Evolutionary conservation across 2,329 filamentous ascomycete species (phyloP).

Genomic region (Cryphonectria naterciae): DNA sequence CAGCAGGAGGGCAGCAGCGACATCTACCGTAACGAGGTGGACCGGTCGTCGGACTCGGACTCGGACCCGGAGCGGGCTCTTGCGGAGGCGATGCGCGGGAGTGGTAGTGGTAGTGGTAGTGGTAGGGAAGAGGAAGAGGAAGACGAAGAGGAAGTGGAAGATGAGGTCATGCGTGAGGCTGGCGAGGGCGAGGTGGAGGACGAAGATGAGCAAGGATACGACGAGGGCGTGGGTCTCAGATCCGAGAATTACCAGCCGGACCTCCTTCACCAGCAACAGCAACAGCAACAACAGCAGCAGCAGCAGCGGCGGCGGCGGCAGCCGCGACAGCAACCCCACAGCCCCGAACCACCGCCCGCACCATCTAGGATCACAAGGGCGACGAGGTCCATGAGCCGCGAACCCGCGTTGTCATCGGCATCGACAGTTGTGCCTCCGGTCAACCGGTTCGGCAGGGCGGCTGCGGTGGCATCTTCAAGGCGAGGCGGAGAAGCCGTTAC

Average conservation of each 20-base stretch:
- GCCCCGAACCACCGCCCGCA: constrained; percentile 17
- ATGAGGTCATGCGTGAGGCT: constrained; percentile 21
- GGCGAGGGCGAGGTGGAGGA: neutral
- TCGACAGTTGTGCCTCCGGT: neutral
- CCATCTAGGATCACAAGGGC: constrained; percentile 27
- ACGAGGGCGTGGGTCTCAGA: neutral
- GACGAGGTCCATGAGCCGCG: constrained; percentile 23
- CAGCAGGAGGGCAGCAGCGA: constrained; percentile 20
- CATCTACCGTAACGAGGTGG: constrained; percentile 29
- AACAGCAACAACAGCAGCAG: neutral
- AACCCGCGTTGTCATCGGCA: constrained; percentile 8
- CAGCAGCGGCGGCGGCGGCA: neutral
- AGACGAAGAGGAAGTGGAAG: constrained; percentile 8
- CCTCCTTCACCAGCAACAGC: neutral
- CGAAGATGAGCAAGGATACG: constrained; percentile 6
- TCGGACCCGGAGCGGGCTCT: constrained; percentile 11
- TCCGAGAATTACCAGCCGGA: neutral
- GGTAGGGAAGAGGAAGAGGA: neutral
- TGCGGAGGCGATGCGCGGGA: constrained; percentile 7
- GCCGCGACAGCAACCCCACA: constrained; percentile 2
- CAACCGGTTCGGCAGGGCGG: constrained; percentile 9
- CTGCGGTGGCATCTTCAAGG: constrained; percentile 6
- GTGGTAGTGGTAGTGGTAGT: neutral
- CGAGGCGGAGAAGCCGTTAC: constrained; percentile 19
- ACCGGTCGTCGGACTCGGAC: constrained; percentile 15